phyloP scores from a whole-genome alignment of 176 grass and related monocot species.

The Musa itinerans region DNA sequence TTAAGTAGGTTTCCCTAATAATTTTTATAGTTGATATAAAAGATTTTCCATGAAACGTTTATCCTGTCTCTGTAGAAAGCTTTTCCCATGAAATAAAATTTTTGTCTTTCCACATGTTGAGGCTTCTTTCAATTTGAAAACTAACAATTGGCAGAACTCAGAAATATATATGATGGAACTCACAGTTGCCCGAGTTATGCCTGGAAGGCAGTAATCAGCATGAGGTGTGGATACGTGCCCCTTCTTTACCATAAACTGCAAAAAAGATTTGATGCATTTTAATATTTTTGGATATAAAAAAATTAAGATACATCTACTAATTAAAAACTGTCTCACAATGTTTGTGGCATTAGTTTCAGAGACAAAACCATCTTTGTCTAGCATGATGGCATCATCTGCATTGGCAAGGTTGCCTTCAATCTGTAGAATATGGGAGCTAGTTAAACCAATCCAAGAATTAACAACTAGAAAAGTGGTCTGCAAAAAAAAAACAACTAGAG shows the following conservation, averaged over 20 bases:
- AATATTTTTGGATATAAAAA: not conserved
- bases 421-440: conserved; percentile 31
- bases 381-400: conserved; percentile 85
- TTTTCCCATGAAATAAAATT: not conserved
- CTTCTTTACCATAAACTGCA: conserved; percentile 98
- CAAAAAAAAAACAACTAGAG: not conserved
- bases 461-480: not conserved
- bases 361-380: conserved; percentile 99
- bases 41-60: not conserved
- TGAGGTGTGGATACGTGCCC: conserved; percentile 83
- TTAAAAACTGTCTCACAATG: conserved; percentile 30
- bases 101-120: not conserved
- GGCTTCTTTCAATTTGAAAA: not conserved
- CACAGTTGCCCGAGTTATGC: conserved; percentile 90
- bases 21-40: not conserved
- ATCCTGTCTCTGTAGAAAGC: not conserved
- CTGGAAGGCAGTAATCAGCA: conserved; percentile 99
- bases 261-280: not conserved
- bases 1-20: not conserved
- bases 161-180: conserved; percentile 25
- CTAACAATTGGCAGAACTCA: not conserved
- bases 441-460: conserved; percentile 11
- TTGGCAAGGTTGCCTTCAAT: conserved; percentile 90
- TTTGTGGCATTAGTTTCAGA: conserved; percentile 99
- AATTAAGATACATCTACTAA: not conserved